These are phyloP conservation scores for Phytophthora fragariaefolia DNA, from an alignment of 352 stramenopile species.

Conservation along the genomic window DNA sequence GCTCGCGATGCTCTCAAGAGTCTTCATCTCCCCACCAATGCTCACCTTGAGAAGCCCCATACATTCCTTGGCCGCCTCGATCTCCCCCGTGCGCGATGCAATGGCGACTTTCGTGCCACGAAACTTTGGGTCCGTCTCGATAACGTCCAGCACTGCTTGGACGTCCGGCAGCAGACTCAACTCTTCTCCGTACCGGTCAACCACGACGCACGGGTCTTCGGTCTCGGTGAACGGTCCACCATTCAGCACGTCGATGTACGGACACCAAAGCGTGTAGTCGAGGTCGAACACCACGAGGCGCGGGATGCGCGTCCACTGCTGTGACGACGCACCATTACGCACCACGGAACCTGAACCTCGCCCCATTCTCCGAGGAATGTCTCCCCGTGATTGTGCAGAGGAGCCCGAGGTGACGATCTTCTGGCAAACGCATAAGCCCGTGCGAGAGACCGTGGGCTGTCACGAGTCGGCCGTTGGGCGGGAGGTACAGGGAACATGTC, in stretches of 20 bases:
- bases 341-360: neutral
- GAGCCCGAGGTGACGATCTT: neutral
- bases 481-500: too few relatives aligned
- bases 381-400: neutral
- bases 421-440: conserved; percentile 4
- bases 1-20: conserved; percentile 57
- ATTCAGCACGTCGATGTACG: conserved; percentile 87
- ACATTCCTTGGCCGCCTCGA: conserved; percentile 75
- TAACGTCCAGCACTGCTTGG: conserved; percentile 64
- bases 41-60: conserved; percentile 59
- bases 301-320: conserved; percentile 58
- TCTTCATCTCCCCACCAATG: conserved; percentile 25
- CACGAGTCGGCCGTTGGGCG: neutral
- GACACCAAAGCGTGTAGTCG: conserved; percentile 80
- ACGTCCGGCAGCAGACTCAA: conserved; percentile 28
- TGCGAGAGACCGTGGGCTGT: neutral
- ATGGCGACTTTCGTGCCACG: conserved; percentile 43
- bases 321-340: neutral
- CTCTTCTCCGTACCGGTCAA: conserved; percentile 75
- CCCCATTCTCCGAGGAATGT: too few relatives aligned
- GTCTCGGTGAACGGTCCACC: conserved; percentile 69
- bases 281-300: conserved; percentile 75
- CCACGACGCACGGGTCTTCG: conserved; percentile 55
- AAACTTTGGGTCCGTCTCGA: conserved; percentile 76
- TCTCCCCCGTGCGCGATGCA: conserved; percentile 73